Evolutionary conservation across 306 rosid species (phyloP).

Genomic region (Sechiopsis laciniata): DNA sequence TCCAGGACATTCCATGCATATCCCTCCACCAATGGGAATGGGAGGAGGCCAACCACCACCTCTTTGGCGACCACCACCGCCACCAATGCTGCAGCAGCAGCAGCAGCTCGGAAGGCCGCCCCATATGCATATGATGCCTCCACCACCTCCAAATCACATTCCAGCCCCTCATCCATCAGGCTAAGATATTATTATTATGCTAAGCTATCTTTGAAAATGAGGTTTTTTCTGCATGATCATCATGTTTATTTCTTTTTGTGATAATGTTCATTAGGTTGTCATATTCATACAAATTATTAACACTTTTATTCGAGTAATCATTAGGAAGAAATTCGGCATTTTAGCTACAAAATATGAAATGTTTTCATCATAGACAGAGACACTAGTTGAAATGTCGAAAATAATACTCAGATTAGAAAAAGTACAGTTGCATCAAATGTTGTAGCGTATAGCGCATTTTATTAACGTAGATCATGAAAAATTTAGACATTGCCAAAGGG

Average conservation of each 20-base stretch:
- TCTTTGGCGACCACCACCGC: constrained; percentile 77
- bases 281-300: constrained; percentile 4
- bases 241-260: constrained; percentile 5
- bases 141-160: constrained; percentile 43
- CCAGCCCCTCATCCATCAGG: constrained; percentile 39
- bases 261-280: constrained; percentile 4
- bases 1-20: constrained; percentile 54
- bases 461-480: not conserved
- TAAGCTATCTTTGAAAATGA: not conserved
- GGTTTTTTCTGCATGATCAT: not conserved
- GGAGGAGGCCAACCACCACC: constrained; percentile 48
- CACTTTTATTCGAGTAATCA: constrained; percentile 6
- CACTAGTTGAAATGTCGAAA: not conserved
- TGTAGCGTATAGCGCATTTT: not conserved
- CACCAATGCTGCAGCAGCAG: constrained; percentile 59
- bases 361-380: not conserved
- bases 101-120: constrained; percentile 47
- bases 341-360: not conserved
- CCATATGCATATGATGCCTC: constrained; percentile 55
- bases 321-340: not conserved
- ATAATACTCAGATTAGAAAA: not conserved
- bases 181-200: not conserved
- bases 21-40: constrained; percentile 89
- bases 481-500: not conserved
- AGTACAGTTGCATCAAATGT: not conserved